Conservation (phyloP, 2,329 filamentous ascomycete species). For the Bisporella sp. region DNA sequence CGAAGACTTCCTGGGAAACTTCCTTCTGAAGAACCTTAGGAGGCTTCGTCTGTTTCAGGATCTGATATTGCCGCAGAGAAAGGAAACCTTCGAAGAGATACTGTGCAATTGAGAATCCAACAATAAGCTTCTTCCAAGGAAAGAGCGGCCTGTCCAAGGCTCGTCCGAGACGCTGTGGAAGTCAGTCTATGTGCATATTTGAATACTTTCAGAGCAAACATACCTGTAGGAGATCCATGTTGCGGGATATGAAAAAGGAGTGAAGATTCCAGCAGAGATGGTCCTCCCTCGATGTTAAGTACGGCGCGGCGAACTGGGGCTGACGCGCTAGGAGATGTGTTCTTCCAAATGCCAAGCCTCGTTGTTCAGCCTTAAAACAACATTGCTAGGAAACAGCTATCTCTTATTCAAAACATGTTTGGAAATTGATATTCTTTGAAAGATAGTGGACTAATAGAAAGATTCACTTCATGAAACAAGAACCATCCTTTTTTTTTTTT, state of each 20-base stretch:
- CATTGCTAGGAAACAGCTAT: too few species aligned
- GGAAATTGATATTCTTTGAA: too few species aligned
- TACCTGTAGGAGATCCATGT: slow-evolving; percentile 31
- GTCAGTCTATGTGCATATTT: slow-evolving; percentile 12
- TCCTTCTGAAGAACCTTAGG: slow-evolving; percentile 85
- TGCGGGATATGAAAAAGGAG: slow-evolving; percentile 8
- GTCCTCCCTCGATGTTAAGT: not conserved
- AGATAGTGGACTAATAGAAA: too few species aligned
- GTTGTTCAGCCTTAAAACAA: too few species aligned
- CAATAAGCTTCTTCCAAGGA: slow-evolving; percentile 94
- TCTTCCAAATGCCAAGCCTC: too few species aligned
- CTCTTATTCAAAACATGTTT: too few species aligned
- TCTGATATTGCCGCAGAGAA: slow-evolving; percentile 80
- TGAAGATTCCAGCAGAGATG: not conserved
- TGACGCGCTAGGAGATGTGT: not conserved
- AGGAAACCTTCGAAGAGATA: slow-evolving; percentile 88
- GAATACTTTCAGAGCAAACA: not conserved
- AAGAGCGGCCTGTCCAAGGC: slow-evolving; percentile 88
- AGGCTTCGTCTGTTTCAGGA: slow-evolving; percentile 71
- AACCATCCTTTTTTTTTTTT: too few species aligned
- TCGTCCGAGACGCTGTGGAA: slow-evolving; percentile 61
- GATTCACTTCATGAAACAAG: too few species aligned
- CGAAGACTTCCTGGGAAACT: slow-evolving; percentile 82
- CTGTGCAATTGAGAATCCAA: slow-evolving; percentile 89
- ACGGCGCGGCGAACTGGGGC: slow-evolving; percentile 1